Evolutionary conservation across 768 basidiomycete genomes (phyloP), one percentile per base, ranked within the genome.

Genomic region (Boletus huronensis): DNA sequence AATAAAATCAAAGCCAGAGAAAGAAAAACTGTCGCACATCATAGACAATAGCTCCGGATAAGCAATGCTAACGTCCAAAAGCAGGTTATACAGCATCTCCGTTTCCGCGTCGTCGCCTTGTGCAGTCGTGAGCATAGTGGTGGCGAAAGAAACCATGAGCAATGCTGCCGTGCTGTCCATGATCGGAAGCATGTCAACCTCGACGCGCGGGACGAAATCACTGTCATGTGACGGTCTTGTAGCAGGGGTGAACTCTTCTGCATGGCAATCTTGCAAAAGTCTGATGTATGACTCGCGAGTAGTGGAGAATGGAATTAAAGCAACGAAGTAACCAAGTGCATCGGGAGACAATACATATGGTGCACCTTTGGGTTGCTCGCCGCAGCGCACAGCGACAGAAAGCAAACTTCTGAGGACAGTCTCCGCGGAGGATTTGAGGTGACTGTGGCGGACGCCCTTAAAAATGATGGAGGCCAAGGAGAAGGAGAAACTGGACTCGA

Each of bases 91-190:
- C 42, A 95, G 69, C 38, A 94, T 85, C 66, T 91, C 82, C 2
- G 85, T 86, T 71, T 97, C 94, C 2, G 78, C 75, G 59, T 91
- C 89, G 58, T 92, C 89, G 3, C 87, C 84, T 63, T 90, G 85
- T 1, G 89, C 85, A 7, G 82, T 87, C 41, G 75, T 74, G 14
- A 94, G 75, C 70, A 95, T 88, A 1, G 88, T 84, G 3, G 83
- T 82, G 36, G 85, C 75, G 63, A 95, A 88, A 1, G 91, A 87
- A 39, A 84, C 80, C 6, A 84, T 77, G 10, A 95, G 77, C 9
- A 96, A 74, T 1, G 91, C 91, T 6, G 79, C 80, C 14, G 76
- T 80, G 45, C 74, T 66, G 59, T 93, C 88, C 8, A 62, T 71
- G 39, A 89, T 75, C 5, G 84, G 86, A 19, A 93, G 72, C 53